These are phyloP conservation scores for Wickerhamiella nectarea DNA, from an alignment of 805 yeast species.

Conservation along the genomic window DNA sequence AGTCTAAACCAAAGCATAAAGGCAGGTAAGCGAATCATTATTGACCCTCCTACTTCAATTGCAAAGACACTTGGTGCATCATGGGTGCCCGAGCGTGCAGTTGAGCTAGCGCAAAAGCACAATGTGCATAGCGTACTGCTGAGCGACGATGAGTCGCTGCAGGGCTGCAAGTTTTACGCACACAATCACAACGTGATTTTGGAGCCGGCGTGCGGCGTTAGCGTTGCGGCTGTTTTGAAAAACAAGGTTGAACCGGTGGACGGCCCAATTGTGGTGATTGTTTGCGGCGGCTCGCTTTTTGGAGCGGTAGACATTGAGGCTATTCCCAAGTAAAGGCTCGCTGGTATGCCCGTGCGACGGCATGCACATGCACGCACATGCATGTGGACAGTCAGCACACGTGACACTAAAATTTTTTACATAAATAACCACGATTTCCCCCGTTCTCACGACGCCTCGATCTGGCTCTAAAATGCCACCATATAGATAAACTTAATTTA, in stretches of 20 bases:
- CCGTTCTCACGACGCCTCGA: not conserved
- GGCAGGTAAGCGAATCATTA: slow-evolving; percentile 32
- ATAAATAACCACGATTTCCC: not conserved
- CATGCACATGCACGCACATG: not conserved
- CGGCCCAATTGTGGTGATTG: slow-evolving; percentile 33
- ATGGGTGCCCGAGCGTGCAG: slow-evolving; percentile 37
- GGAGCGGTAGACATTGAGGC: not conserved
- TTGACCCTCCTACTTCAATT: slow-evolving; percentile 35
- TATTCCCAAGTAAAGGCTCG: too few species aligned
- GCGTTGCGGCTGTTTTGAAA: slow-evolving; percentile 33
- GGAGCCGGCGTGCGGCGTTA: slow-evolving; percentile 64
- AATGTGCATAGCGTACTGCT: slow-evolving; percentile 33
- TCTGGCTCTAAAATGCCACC: not conserved
- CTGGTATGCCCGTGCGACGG: too few species aligned
- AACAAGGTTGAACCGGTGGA: slow-evolving; percentile 8
- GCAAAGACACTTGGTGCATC: slow-evolving; percentile 57
- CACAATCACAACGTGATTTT: slow-evolving; percentile 36
- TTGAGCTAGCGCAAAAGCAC: slow-evolving; percentile 31
- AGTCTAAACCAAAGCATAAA: slow-evolving; percentile 35
- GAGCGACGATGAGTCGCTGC: slow-evolving; percentile 41
- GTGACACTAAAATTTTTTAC: not conserved
- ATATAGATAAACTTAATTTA: too few species aligned
- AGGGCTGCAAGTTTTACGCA: slow-evolving; percentile 35
- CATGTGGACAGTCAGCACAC: not conserved
- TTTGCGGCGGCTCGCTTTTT: slow-evolving; percentile 33